phyloP scores from a whole-genome alignment of 495 filamentous ascomycete genomes.

The Neurospora sp. region DNA sequence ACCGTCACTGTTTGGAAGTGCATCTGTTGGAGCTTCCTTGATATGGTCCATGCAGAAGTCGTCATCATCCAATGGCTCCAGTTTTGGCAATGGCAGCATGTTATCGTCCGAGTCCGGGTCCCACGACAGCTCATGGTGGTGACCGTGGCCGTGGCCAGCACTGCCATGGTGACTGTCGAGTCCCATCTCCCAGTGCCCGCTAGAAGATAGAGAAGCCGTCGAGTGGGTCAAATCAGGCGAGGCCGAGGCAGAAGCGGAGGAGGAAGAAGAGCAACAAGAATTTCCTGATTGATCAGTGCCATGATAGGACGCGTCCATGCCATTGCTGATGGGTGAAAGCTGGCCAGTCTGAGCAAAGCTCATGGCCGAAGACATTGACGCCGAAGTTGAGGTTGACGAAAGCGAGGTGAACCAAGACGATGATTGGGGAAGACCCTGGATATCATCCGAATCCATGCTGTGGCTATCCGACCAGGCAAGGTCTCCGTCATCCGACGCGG shows the following conservation, averaged over 20 bases:
- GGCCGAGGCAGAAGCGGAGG: slow-evolving; percentile 22
- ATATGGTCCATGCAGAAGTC: slow-evolving; percentile 37
- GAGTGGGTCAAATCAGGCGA: slow-evolving; percentile 21
- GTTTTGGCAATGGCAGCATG: slow-evolving; percentile 29
- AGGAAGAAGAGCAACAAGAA: slow-evolving; percentile 14
- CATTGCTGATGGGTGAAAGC: slow-evolving; percentile 41
- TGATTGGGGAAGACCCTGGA: slow-evolving; percentile 22
- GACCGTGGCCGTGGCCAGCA: slow-evolving; percentile 7
- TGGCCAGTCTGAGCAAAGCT: slow-evolving; percentile 30
- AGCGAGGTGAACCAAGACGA: slow-evolving; percentile 29
- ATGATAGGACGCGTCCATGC: slow-evolving; percentile 27
- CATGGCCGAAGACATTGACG: slow-evolving; percentile 11
- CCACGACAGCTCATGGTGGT: slow-evolving; percentile 27
- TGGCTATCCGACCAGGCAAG: slow-evolving; percentile 33
- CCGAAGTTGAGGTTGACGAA: slow-evolving; percentile 12
- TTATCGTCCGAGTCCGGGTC: slow-evolving; percentile 26
- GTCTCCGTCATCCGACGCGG: slow-evolving; percentile 31
- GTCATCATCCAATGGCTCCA: slow-evolving; percentile 38
- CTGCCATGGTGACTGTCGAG: slow-evolving; percentile 1
- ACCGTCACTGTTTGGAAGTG: neutral
- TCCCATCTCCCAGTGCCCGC: slow-evolving; percentile 24
- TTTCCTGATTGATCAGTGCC: slow-evolving; percentile 11
- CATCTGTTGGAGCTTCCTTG: slow-evolving; percentile 25
- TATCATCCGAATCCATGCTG: slow-evolving; percentile 35
- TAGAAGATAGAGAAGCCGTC: slow-evolving; percentile 20